phyloP scores from a whole-genome alignment of 352 stramenopile species.

The Phytophthora macrochlamydospora region DNA sequence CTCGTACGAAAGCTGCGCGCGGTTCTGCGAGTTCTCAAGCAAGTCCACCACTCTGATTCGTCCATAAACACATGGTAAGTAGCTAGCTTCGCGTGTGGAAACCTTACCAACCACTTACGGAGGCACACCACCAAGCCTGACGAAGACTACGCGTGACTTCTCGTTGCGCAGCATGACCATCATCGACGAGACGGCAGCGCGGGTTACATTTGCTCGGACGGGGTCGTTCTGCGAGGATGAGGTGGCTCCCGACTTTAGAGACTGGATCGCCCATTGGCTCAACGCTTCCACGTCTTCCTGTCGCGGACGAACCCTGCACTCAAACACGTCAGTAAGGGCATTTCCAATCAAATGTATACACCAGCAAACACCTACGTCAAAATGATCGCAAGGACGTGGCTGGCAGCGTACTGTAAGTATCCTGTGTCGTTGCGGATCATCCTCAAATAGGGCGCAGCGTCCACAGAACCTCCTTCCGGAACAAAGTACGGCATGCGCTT shows the following conservation, averaged over 20 bases:
- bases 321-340: background rate
- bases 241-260: slow-evolving; percentile 68
- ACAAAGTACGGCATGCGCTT: slow-evolving; percentile 85
- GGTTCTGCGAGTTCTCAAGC: slow-evolving; percentile 77
- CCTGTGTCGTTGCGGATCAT: slow-evolving; percentile 87
- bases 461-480: slow-evolving; percentile 70
- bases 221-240: slow-evolving; percentile 61
- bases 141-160: slow-evolving; percentile 90
- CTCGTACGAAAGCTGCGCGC: slow-evolving; percentile 96
- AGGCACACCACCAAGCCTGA: slow-evolving; percentile 89
- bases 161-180: slow-evolving; percentile 92
- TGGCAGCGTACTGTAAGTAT: slow-evolving; percentile 86
- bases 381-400: slow-evolving; percentile 82
- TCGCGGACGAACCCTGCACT: slow-evolving; percentile 65
- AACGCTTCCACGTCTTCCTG: slow-evolving; percentile 83
- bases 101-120: slow-evolving; percentile 58
- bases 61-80: slow-evolving; percentile 5
- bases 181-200: slow-evolving; percentile 90
- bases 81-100: background rate
- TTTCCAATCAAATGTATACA: background rate
- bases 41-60: slow-evolving; percentile 64
- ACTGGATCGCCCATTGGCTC: slow-evolving; percentile 78
- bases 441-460: slow-evolving; percentile 80
- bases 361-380: slow-evolving; percentile 56
- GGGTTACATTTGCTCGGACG: slow-evolving; percentile 75